Evolutionary conservation across 2,329 filamentous ascomycete species (phyloP).

Genomic region (Fusarium anguioides): DNA sequence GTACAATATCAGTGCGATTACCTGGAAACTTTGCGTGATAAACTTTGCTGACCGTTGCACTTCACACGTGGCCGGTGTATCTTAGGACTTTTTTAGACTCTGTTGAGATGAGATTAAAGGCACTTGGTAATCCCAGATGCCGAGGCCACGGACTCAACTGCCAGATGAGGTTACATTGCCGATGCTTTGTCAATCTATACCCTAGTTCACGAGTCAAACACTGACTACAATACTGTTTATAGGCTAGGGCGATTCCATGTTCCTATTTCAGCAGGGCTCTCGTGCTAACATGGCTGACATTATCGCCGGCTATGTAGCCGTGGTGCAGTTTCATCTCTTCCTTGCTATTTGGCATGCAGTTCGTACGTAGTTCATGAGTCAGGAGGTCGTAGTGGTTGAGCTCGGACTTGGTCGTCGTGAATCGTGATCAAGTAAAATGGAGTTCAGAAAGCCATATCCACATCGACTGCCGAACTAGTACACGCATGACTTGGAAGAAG

Average conservation of each 20-base stretch:
- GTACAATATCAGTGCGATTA: background rate
- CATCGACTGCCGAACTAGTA: background rate
- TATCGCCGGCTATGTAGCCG: background rate
- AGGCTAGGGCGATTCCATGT: background rate
- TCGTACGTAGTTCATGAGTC: background rate
- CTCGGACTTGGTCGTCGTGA: background rate
- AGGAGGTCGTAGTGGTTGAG: background rate
- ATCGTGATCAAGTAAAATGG: background rate
- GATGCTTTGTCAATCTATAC: slow-evolving; percentile 2
- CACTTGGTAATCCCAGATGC: background rate
- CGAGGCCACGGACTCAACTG: slow-evolving; percentile 1
- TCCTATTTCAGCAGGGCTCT: background rate
- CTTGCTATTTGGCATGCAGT: background rate
- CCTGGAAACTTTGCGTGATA: background rate
- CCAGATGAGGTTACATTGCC: slow-evolving; percentile 26
- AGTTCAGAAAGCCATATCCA: background rate
- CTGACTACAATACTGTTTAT: background rate
- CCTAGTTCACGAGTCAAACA: background rate
- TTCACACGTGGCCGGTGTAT: slow-evolving; percentile 17
- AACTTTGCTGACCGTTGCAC: slow-evolving; percentile 6
- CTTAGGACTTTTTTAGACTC: slow-evolving; percentile 6
- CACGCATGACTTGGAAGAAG: slow-evolving; percentile 24
- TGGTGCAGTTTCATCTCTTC: background rate
- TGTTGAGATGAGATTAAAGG: slow-evolving; percentile 3
- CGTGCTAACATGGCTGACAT: background rate